A percentile compares a stretch with the other conserved stretches of the same genome.
These are phyloP conservation scores for Tetracentron sinense DNA, from an alignment of 164 flowering plant genomes.

Conservation along the genomic window DNA sequence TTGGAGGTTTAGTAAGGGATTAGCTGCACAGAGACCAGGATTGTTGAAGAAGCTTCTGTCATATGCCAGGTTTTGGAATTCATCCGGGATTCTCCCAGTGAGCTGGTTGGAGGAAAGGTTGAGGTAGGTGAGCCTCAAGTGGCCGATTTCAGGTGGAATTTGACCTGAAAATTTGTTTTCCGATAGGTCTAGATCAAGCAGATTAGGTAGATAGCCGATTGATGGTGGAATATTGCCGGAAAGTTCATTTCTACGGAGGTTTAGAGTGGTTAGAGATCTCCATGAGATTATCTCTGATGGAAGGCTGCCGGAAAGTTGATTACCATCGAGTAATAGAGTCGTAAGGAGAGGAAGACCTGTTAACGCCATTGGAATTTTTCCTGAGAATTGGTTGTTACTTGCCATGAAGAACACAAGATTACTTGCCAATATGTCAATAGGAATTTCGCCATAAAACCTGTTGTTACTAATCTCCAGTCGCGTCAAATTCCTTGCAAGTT, in stretches of 20 bases:
- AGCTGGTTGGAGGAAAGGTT: slow-evolving; percentile 70
- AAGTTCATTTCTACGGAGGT: slow-evolving; percentile 51
- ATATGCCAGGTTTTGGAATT: slow-evolving; percentile 46
- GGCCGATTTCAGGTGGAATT: slow-evolving; percentile 52
- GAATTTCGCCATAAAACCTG: slow-evolving; percentile 54
- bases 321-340: slow-evolving; percentile 48
- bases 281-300: slow-evolving; percentile 55
- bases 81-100: slow-evolving; percentile 54
- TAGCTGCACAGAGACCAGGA: slow-evolving; percentile 47
- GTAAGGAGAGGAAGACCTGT: slow-evolving; percentile 35
- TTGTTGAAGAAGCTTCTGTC: slow-evolving; percentile 64
- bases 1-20: slow-evolving; percentile 19
- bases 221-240: slow-evolving; percentile 54
- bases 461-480: slow-evolving; percentile 50
- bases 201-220: slow-evolving; percentile 39
- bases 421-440: slow-evolving; percentile 19
- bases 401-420: slow-evolving; percentile 43
- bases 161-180: slow-evolving; percentile 59
- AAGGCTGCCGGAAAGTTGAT: slow-evolving; percentile 56
- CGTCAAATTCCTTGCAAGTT: slow-evolving; percentile 41
- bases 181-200: slow-evolving; percentile 55
- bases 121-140: slow-evolving; percentile 35
- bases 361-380: slow-evolving; percentile 44
- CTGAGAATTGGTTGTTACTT: slow-evolving; percentile 50
- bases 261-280: slow-evolving; percentile 36